Evolutionary conservation across 495 filamentous ascomycete species (phyloP).

Genomic region (Glutinoglossum americanum): DNA sequence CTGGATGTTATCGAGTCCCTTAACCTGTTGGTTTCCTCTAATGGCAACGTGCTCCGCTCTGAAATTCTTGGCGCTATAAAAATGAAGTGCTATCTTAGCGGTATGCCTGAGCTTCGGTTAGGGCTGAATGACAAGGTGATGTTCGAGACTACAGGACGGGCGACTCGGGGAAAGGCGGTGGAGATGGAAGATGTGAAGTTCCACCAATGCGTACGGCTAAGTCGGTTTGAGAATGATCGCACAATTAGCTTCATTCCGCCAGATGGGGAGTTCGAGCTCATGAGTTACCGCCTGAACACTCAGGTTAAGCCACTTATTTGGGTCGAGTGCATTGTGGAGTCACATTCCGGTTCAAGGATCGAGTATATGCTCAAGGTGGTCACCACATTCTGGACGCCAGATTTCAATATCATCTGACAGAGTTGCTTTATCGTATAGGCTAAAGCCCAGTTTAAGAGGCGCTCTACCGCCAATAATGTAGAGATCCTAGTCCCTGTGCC

Average conservation of each 20-base stretch:
- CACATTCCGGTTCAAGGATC: slow-evolving; percentile 79
- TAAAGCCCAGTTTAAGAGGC: slow-evolving; percentile 92
- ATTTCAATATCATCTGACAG: neutral
- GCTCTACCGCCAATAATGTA: slow-evolving; percentile 95
- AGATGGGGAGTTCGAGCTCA: slow-evolving; percentile 96
- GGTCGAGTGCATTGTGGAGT: slow-evolving; percentile 96
- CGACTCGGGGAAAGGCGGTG: slow-evolving; percentile 87
- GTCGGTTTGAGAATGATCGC: slow-evolving; percentile 92
- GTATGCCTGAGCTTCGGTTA: slow-evolving; percentile 91
- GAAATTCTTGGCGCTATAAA: slow-evolving; percentile 96
- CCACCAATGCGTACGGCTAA: slow-evolving; percentile 92
- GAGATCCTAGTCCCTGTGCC: slow-evolving; percentile 95
- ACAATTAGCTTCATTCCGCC: slow-evolving; percentile 99
- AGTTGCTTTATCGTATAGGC: slow-evolving; percentile 25
- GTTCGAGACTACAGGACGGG: slow-evolving; percentile 95
- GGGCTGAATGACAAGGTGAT: slow-evolving; percentile 98
- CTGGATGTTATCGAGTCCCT: slow-evolving; percentile 93
- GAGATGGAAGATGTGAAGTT: slow-evolving; percentile 99
- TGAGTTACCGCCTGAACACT: slow-evolving; percentile 97
- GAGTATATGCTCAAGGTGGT: slow-evolving; percentile 91
- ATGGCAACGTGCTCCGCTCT: slow-evolving; percentile 86
- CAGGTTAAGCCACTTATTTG: slow-evolving; percentile 97
- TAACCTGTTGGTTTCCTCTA: slow-evolving; percentile 85
- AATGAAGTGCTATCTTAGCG: slow-evolving; percentile 98
- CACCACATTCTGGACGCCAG: neutral